Evolutionary conservation across 306 rosid genomes (phyloP).

Genomic region (Vachellia collinsii): DNA sequence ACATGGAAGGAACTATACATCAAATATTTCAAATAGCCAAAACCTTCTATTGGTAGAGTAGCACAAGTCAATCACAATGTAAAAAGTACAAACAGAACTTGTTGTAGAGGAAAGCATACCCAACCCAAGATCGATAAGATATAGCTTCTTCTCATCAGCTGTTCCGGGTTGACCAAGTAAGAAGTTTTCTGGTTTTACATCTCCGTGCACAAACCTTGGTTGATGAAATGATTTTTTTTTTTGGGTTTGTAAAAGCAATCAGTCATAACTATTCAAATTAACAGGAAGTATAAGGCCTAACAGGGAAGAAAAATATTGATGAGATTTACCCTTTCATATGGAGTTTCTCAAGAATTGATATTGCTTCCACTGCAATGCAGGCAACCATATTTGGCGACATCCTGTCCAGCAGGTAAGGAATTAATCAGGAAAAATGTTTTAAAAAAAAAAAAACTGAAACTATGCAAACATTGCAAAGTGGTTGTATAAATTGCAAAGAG

Average conservation of each 20-base stretch:
- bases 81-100: slow-evolving; percentile 2
- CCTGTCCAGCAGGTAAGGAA: slow-evolving; percentile 53
- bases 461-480: neutral
- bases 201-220: slow-evolving; percentile 92
- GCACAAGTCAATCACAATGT: neutral
- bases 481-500: slow-evolving; percentile 12
- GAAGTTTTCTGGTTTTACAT: slow-evolving; percentile 95
- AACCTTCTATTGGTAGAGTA: neutral
- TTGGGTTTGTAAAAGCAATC: neutral
- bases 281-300: slow-evolving; percentile 4
- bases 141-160: slow-evolving; percentile 85
- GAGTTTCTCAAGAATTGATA: slow-evolving; percentile 94
- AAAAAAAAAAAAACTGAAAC: slow-evolving; percentile 7
- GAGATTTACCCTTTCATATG: slow-evolving; percentile 82
- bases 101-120: slow-evolving; percentile 54
- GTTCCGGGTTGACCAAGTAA: slow-evolving; percentile 93
- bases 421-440: slow-evolving; percentile 9
- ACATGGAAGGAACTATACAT: slow-evolving; percentile 23
- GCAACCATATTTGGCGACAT: slow-evolving; percentile 93
- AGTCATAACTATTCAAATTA: slow-evolving; percentile 27
- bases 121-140: slow-evolving; percentile 92
- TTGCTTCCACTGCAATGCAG: slow-evolving; percentile 94
- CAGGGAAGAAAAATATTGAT: slow-evolving; percentile 1
- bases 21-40: slow-evolving; percentile 16
- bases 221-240: slow-evolving; percentile 22